Percentiles rank a stretch among this genome's conserved stretches.
Evolutionary conservation across 1,284 basidiomycete species (phyloP).

Genomic region (Coniferiporia sulphurascens): DNA sequence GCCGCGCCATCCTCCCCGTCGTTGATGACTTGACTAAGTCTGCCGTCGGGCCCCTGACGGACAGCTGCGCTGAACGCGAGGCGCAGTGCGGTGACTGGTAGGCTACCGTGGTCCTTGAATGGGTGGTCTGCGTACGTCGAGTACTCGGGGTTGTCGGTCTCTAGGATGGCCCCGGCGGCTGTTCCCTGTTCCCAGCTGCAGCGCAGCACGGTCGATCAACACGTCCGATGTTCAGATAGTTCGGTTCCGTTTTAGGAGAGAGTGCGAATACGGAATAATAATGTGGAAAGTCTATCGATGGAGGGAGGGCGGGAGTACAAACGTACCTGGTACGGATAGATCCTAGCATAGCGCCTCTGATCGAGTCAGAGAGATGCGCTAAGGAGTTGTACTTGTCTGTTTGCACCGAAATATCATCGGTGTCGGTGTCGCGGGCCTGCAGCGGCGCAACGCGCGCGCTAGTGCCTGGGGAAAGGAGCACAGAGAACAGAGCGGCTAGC

Average conservation of each 20-base stretch:
- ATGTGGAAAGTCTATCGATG: neutral
- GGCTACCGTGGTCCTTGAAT: slow-evolving; percentile 20
- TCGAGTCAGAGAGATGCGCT: slow-evolving; percentile 1
- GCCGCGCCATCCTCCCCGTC: slow-evolving; percentile 29
- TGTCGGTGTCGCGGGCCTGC: neutral
- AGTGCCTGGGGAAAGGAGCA: neutral
- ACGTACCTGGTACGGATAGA: slow-evolving; percentile 25
- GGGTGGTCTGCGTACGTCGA: slow-evolving; percentile 25
- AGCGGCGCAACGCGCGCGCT: neutral
- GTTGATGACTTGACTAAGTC: slow-evolving; percentile 28
- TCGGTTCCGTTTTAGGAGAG: neutral
- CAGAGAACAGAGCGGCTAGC: neutral
- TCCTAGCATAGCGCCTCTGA: slow-evolving; percentile 24
- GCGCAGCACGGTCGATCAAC: too few relatives aligned
- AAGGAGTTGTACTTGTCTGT: slow-evolving; percentile 2
- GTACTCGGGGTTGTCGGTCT: slow-evolving; percentile 27
- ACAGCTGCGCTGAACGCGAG: slow-evolving; percentile 28
- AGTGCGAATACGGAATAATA: neutral
- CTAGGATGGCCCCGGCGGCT: slow-evolving; percentile 26
- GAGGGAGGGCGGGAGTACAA: neutral
- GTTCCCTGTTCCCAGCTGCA: slow-evolving; percentile 31
- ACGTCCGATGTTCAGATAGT: too few relatives aligned
- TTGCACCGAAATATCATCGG: neutral
- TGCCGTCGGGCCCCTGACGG: slow-evolving; percentile 27
- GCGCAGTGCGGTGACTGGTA: slow-evolving; percentile 24